Conservation (phyloP, 176 grass and related monocot species). For the Eragrostis curvula region DNA sequence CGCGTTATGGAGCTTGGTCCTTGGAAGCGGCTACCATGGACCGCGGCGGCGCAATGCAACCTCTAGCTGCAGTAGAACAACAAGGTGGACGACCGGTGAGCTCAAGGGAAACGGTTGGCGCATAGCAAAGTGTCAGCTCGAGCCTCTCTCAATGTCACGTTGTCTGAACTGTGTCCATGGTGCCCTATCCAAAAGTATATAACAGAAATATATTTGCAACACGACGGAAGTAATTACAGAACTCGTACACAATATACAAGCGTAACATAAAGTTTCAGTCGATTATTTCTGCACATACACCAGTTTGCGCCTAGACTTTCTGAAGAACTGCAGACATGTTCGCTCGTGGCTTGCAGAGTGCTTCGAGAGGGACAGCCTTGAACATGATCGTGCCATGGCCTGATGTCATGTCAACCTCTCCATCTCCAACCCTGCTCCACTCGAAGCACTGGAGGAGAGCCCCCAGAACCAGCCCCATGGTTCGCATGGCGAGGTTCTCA, state of each 20-base stretch:
- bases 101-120: no score
- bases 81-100: no score
- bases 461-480: conserved; percentile 44
- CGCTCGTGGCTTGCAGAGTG: conserved; percentile 25
- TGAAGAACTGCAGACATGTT: conserved; percentile 13
- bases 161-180: no score
- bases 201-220: background rate
- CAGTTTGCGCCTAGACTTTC: background rate
- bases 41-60: no score
- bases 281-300: background rate
- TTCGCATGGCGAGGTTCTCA: conserved; percentile 58
- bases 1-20: no score
- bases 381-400: background rate
- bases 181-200: no score
- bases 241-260: background rate
- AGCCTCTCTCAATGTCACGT: no score
- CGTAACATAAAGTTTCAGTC: background rate
- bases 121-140: no score
- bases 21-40: no score
- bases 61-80: no score
- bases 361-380: conserved; percentile 21
- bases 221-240: background rate
- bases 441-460: conserved; percentile 80
- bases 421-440: conserved; percentile 42
- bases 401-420: conserved; percentile 55